These are phyloP conservation scores for Phoma sp. DNA, from an alignment of 2,329 filamentous ascomycete species.

Conservation along the genomic window DNA sequence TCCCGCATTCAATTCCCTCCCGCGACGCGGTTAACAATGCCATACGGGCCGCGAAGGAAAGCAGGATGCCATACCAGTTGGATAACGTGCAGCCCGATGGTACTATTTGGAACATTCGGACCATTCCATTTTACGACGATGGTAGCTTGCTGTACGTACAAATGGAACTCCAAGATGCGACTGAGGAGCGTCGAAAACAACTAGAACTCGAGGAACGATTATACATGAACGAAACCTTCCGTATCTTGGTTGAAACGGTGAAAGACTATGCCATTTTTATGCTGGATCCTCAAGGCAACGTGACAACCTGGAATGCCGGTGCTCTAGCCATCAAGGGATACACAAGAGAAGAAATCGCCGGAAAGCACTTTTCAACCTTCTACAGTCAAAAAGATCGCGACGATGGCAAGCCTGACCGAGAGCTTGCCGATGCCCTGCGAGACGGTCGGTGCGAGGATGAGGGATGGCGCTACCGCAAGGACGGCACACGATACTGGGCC, in stretches of 20 bases:
- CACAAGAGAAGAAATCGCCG: constrained; percentile 61
- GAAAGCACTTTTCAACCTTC: constrained; percentile 65
- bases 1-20: no score
- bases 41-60: no score
- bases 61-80: no score
- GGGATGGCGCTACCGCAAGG: constrained; percentile 66
- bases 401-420: constrained; percentile 59
- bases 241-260: constrained; percentile 67
- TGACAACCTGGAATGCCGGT: constrained; percentile 66
- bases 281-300: constrained; percentile 62
- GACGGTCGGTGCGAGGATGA: constrained; percentile 66
- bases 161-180: constrained; percentile 53
- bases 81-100: no score
- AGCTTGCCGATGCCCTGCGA: constrained; percentile 61
- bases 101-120: constrained; percentile 50
- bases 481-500: constrained; percentile 66
- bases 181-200: constrained; percentile 44
- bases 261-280: constrained; percentile 71
- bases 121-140: constrained; percentile 55
- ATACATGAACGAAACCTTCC: constrained; percentile 63
- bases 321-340: constrained; percentile 66
- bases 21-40: no score
- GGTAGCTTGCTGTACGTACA: constrained; percentile 51
- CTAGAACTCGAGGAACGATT: constrained; percentile 51
- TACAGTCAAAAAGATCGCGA: constrained; percentile 61